Conservation (phyloP, 371 early-diverging fungal genomes). For the Apophysomyces ossiformis region DNA sequence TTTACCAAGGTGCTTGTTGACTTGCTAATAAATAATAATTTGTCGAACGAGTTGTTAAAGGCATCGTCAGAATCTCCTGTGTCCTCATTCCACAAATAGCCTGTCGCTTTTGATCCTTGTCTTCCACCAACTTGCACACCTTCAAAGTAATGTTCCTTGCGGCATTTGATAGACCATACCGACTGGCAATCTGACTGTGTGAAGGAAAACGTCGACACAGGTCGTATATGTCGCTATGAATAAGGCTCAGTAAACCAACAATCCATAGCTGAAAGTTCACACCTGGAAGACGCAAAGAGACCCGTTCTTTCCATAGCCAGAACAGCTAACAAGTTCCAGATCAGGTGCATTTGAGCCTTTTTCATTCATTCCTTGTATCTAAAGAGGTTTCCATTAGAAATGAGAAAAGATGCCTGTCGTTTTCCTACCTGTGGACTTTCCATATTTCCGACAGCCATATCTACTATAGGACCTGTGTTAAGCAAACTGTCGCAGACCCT, state of each 20-base stretch:
- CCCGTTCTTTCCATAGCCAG: conserved; percentile 80
- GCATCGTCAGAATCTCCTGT: conserved; percentile 22
- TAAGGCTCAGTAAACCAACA: neutral
- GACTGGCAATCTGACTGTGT: conserved; percentile 67
- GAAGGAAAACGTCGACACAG: conserved; percentile 73
- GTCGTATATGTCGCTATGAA: conserved; percentile 71
- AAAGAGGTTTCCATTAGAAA: neutral
- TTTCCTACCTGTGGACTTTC: conserved; percentile 28
- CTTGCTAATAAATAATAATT: conserved; percentile 75
- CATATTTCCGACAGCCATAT: conserved; percentile 76
- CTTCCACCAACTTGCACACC: conserved; percentile 48
- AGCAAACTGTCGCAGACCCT: conserved; percentile 79
- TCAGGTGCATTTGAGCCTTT: conserved; percentile 30
- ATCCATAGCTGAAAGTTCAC: neutral
- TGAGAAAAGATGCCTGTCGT: neutral
- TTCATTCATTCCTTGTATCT: neutral
- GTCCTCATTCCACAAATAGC: conserved; percentile 17
- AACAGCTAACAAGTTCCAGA: conserved; percentile 82
- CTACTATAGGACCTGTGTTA: conserved; percentile 82
- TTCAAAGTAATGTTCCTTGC: conserved; percentile 55
- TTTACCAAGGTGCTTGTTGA: conserved; percentile 67
- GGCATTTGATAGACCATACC: conserved; percentile 71
- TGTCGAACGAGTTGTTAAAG: conserved; percentile 58
- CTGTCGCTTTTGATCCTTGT: conserved; percentile 25
- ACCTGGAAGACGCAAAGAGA: conserved; percentile 79